A percentile compares a stretch with the other conserved stretches of the same genome.
Conservation (phyloP, 805 yeast genomes). For the Torulaspora gathmanii region DNA sequence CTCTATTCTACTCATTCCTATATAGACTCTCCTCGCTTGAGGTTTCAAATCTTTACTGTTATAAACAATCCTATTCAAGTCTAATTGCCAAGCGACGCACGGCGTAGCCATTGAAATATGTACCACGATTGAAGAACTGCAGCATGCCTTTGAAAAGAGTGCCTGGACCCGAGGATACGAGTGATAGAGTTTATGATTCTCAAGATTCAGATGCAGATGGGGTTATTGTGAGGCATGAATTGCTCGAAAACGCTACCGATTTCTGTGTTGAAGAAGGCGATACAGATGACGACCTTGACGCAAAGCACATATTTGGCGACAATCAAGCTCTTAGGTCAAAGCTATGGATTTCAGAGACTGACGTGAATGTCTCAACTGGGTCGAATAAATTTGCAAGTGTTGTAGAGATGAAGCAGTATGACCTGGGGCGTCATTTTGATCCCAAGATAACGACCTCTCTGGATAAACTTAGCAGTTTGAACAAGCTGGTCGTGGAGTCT, state of each 20-base stretch:
- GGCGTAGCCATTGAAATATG: no score
- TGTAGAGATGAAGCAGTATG: constrained; percentile 17
- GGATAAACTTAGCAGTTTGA: constrained; percentile 8
- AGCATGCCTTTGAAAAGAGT: neutral
- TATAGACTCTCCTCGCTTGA: neutral
- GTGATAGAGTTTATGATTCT: constrained; percentile 8
- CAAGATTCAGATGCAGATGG: constrained; percentile 13
- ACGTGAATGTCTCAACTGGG: neutral
- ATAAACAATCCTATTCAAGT: neutral
- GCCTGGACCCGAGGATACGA: neutral
- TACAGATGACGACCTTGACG: neutral
- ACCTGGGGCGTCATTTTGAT: constrained; percentile 24
- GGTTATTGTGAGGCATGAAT: constrained; percentile 1
- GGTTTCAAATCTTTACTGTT: neutral
- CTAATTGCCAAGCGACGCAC: no score
- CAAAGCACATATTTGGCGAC: neutral
- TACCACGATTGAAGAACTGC: neutral
- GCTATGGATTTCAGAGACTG: neutral
- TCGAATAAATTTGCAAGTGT: neutral
- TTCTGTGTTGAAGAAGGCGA: constrained; percentile 4
- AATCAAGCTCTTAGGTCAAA: neutral
- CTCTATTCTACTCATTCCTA: neutral
- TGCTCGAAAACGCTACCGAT: neutral
- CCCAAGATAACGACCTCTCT: constrained; percentile 12
- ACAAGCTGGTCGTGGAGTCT: constrained; percentile 6